Percentiles rank a stretch among this genome's conserved stretches.
These are phyloP conservation scores for Phytophthora lateralis DNA, from an alignment of 352 stramenopile genomes.

Conservation along the genomic window DNA sequence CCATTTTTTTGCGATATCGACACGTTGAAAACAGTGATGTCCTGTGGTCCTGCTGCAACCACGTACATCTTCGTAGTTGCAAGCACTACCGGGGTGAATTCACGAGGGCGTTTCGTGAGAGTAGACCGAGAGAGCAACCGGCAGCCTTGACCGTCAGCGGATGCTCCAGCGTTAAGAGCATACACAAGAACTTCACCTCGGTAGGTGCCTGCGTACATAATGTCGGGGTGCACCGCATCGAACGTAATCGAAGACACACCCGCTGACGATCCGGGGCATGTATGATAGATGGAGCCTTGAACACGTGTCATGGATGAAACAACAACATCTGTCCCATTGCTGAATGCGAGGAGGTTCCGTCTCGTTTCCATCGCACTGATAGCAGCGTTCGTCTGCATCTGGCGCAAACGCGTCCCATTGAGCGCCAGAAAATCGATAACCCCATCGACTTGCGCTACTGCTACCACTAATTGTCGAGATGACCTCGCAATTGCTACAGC, in stretches of 20 bases:
- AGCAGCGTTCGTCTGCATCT: conserved; percentile 30
- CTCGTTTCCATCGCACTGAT: conserved; percentile 38
- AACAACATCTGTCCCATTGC: conserved; percentile 32
- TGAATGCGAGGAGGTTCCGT: conserved; percentile 52
- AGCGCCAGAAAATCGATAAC: conserved; percentile 37
- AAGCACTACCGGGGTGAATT: conserved; percentile 7
- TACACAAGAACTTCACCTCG: conserved; percentile 58
- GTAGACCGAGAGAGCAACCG: conserved; percentile 21
- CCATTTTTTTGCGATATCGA: conserved; percentile 15
- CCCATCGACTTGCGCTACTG: conserved; percentile 23
- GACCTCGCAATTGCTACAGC: conserved; percentile 15
- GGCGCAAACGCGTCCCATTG: conserved; percentile 56
- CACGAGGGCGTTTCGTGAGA: conserved; percentile 2
- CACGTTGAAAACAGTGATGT: conserved; percentile 32
- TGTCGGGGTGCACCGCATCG: conserved; percentile 37
- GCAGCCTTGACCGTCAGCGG: conserved; percentile 10
- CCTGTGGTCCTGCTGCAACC: conserved; percentile 16
- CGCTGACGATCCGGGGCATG: conserved; percentile 47
- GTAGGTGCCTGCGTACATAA: conserved; percentile 56
- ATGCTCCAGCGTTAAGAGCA: conserved; percentile 9
- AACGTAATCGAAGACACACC: conserved; percentile 49
- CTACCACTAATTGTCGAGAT: conserved; percentile 21
- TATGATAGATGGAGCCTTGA: conserved; percentile 32
- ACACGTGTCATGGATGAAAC: conserved; percentile 40
- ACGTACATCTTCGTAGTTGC: conserved; percentile 25